These are phyloP conservation scores for Magnolia kwangsiensis DNA, from an alignment of 164 flowering plant species.

Conservation along the genomic window DNA sequence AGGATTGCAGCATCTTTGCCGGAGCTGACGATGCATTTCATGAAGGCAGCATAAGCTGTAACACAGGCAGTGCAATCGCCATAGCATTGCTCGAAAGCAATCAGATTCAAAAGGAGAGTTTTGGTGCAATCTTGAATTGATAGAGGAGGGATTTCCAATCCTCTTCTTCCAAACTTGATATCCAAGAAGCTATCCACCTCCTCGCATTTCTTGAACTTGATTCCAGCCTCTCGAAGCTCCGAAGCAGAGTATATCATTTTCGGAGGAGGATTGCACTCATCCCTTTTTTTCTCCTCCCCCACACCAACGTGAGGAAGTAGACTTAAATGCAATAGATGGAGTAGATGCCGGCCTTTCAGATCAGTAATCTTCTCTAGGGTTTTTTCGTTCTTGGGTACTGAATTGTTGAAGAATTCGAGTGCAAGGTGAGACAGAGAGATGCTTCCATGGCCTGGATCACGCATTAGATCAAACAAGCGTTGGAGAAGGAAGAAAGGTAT, in stretches of 20 bases:
- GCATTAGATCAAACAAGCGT: not conserved
- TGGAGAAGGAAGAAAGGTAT: slow-evolving; percentile 11
- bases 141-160: slow-evolving; percentile 5
- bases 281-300: not conserved
- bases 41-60: not conserved
- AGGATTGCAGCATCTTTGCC: slow-evolving; percentile 3
- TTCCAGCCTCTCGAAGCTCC: slow-evolving; percentile 6
- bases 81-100: slow-evolving; percentile 4
- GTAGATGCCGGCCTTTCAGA: not conserved
- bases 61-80: not conserved
- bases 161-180: slow-evolving; percentile 1
- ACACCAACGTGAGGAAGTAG: not conserved
- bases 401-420: not conserved
- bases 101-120: not conserved
- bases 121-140: not conserved
- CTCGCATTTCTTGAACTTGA: slow-evolving; percentile 1
- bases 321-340: not conserved
- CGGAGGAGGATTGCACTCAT: not conserved
- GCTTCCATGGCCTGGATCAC: not conserved
- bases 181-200: not conserved
- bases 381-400: not conserved
- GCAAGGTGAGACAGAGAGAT: not conserved
- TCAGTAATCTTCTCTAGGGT: not conserved
- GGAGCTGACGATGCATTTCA: slow-evolving; percentile 8
- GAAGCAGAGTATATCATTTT: slow-evolving; percentile 3